Conservation (phyloP, 1,139 yeast species). For the Meyerozyma sp. region DNA sequence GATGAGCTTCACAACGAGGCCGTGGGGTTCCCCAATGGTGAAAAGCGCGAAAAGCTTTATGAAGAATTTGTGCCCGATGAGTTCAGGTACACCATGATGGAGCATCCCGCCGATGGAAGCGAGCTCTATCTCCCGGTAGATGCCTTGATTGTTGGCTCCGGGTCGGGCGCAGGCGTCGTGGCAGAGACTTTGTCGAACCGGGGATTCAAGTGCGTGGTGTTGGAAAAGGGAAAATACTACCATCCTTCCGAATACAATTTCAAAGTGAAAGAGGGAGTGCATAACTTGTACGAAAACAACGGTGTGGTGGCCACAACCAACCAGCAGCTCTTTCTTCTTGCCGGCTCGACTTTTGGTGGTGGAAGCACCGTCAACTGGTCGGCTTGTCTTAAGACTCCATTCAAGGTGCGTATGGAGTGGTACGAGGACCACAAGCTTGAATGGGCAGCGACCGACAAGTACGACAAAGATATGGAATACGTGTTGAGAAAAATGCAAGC, state of each 20-base stretch:
- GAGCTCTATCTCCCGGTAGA: slow-evolving; percentile 35
- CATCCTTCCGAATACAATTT: slow-evolving; percentile 31
- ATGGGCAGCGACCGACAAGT: slow-evolving; percentile 42
- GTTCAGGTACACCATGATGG: slow-evolving; percentile 27
- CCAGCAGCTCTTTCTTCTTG: slow-evolving; percentile 38
- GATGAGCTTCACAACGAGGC: slow-evolving; percentile 31
- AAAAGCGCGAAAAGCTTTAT: slow-evolving; percentile 23
- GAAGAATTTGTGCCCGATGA: slow-evolving; percentile 22
- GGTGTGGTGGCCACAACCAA: slow-evolving; percentile 31
- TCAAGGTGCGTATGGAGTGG: slow-evolving; percentile 53
- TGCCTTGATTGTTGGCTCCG: slow-evolving; percentile 52
- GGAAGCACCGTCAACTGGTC: slow-evolving; percentile 62
- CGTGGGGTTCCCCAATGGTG: slow-evolving; percentile 31
- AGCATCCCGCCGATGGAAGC: slow-evolving; percentile 26
- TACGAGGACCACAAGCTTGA: slow-evolving; percentile 43
- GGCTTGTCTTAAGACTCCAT: slow-evolving; percentile 52
- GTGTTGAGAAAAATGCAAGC: slow-evolving; percentile 53
- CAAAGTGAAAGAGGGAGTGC: slow-evolving; percentile 34
- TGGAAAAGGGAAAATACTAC: slow-evolving; percentile 51
- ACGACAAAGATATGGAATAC: slow-evolving; percentile 43
- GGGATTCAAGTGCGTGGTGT: slow-evolving; percentile 42
- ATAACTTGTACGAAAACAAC: slow-evolving; percentile 34
- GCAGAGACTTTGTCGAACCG: slow-evolving; percentile 45
- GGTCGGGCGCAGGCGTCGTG: slow-evolving; percentile 55
- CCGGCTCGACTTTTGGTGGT: slow-evolving; percentile 58